A percentile compares a stretch with the other conserved stretches of the same genome.
These are phyloP conservation scores for Sugiyamaella valdiviana DNA, from an alignment of 805 yeast species.

Conservation along the genomic window DNA sequence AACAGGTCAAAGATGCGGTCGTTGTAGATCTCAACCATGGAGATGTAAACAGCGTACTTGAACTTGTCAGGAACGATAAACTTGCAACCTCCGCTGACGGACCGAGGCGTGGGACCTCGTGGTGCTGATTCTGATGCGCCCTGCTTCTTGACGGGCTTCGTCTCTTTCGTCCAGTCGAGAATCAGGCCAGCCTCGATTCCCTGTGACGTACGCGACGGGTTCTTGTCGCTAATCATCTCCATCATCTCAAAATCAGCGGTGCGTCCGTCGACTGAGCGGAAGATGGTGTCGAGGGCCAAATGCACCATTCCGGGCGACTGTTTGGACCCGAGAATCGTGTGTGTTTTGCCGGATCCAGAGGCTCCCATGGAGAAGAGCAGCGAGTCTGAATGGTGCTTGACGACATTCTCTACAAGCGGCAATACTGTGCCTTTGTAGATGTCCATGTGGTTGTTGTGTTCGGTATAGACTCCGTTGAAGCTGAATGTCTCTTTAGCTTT, in stretches of 20 bases:
- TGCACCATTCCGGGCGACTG: slow-evolving; percentile 35
- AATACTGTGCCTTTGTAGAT: slow-evolving; percentile 34
- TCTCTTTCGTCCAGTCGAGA: slow-evolving; percentile 19
- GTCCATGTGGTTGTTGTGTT: slow-evolving; percentile 31
- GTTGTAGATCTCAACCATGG: slow-evolving; percentile 49
- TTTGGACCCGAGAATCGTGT: slow-evolving; percentile 27
- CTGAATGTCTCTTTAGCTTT: slow-evolving; percentile 24
- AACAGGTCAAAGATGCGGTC: slow-evolving; percentile 41
- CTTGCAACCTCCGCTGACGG: neutral
- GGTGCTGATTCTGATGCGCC: neutral
- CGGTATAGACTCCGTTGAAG: slow-evolving; percentile 34
- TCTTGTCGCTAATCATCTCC: slow-evolving; percentile 18
- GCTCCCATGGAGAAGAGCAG: slow-evolving; percentile 48
- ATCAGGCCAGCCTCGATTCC: slow-evolving; percentile 21
- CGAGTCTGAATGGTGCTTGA: slow-evolving; percentile 35
- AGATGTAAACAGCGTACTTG: slow-evolving; percentile 39
- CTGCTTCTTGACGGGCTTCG: slow-evolving; percentile 9
- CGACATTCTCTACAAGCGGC: slow-evolving; percentile 30
- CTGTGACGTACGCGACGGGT: slow-evolving; percentile 15
- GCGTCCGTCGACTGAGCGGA: slow-evolving; percentile 28
- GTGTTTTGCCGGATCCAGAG: slow-evolving; percentile 45
- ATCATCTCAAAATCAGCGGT: slow-evolving; percentile 20
- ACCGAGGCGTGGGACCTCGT: neutral
- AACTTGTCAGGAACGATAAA: slow-evolving; percentile 10
- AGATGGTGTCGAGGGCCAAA: slow-evolving; percentile 32